Evolutionary conservation across 164 flowering plant species (phyloP), one percentile per base, ranked within the genome.

Genomic region (Tinospora cordifolia): DNA sequence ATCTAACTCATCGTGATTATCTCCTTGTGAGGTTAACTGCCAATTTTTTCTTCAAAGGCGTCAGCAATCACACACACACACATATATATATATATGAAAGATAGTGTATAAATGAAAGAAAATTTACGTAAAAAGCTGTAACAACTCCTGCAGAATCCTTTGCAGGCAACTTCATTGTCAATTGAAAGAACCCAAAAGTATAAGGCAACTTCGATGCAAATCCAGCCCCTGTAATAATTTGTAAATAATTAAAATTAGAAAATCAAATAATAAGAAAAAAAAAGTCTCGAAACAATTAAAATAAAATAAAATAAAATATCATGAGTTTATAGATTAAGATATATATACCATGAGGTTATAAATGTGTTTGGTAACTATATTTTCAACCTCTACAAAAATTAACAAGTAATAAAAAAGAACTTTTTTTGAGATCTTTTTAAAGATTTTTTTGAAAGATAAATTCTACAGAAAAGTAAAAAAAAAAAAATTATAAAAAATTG

Each of bases 1-100:
- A 63, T 91, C 97, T 6, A 91, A 71, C 77, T 91, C 94, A n/a
- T 87, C 88, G 9, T 87, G 94, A 0, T 58, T 46, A 30, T 60
- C 62, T 0, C 72, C 34, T 0, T 70, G 12, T 8, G 90, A 83
- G n/a, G 78, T 71, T 57, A 87, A 69, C 96, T 87, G 84, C 75
- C 24, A 15, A n/a, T 30, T 30, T 30, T 30, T 54, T 19, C 22
- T 54, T 54, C 6, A 19, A 54, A 51, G 19, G n/a, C 21, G n/a
- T n/a, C 21, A 21, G 7, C 8, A 19, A 19, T 19, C 7, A 12
- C 19, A 25, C n/a, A 41, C 12, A 27, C n/a, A n/a, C n/a, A 68
- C 1, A 1, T 49, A 14, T 44, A 10, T 10, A 67, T 9, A 47
- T 46, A 0, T 46, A 59, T 3, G 26, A 15, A 5, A 62, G 6